Base-by-base conservation (phyloP, 164 flowering plant species). In the Sextonia rubra region DNA sequence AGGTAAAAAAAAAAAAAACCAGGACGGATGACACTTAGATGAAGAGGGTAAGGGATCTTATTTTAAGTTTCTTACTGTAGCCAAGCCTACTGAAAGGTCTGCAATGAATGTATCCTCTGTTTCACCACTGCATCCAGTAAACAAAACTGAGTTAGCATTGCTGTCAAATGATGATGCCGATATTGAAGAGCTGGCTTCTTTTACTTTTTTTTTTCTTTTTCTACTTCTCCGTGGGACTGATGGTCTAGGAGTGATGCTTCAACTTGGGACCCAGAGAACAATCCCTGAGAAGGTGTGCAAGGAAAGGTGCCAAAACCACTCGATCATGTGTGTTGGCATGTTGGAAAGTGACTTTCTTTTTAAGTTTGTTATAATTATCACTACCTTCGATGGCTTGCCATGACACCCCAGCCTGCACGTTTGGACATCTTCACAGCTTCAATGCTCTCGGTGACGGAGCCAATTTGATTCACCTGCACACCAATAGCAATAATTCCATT, bases 81-180 rank as follows among this genome's bases (percentile, higher is more conserved):
- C 77, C 78, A 82, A 82, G 71, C 86, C 86, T 49, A 83, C 86
- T 26, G 86, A 80, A 29, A 83, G 83, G 55, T 83, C 86, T 2
- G 86, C 86, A 76, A 83, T 83, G 70, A 83, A 83, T 9, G 84
- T 82, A 66, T 83, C 84, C 77, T 83, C 84, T 15, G 86, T 83
- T 70, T 83, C 86, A 70, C 86, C 86, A 76, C 86, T 83, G 80
- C 55, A 72, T 23, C 69, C 49, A 58, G 26, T 24, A 71, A 69
- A 70, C 27, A 58, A 14, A 66, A 66, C 15, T 63, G 60, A 71
- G 68, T 71, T 32, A 32, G 30, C 8, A 1, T 23, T 58, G 27
- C 22, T 0, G 12, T 24, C 29, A 17, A 14, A 23, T 26, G 25
- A 26, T 3, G 30, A 26, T 61, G 64, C 44, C 18, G 7, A 2